Evolutionary conservation across 2,329 filamentous ascomycete species (phyloP), one percentile per base, ranked within the genome.

Genomic region (Drechslerella coelobrocha): DNA sequence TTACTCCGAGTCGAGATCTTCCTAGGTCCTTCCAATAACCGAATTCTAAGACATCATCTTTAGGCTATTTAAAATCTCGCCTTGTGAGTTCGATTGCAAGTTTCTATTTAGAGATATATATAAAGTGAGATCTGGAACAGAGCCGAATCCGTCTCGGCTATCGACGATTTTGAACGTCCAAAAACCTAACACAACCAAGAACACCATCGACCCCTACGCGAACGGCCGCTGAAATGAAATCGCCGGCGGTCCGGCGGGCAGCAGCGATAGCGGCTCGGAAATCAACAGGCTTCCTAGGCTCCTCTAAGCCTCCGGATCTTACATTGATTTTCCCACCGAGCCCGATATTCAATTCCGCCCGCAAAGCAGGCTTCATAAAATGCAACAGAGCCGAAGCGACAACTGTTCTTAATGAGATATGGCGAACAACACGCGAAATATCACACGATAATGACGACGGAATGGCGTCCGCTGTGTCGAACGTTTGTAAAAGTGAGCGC

Each of bases 371-470:
- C 7, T 71, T 59, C 45, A 27, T 71, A 63, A 63, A 63, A 63
- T 71, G 66, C 66, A 71, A 71, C 66, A 71, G 52, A 21, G 53
- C 31, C 14, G 51, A 71, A 39, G 59, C 66, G 23, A 71, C 59
- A 5, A 31, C 27, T 4, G 66, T 63, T 1, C 66, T 71, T 14
- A 14, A 45, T 10, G 54, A 26, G 10, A 51, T 71, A 50, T 71
- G 66, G 66, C 21, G 47, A 19, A 45, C 59, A 63, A 63, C 59
- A 9, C 66, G 43, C 14, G 26, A 23, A 8, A 17, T 23, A 3
- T 50, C 47, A 8, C 43, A 23, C 23, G 52, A 41, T 50, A 52
- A 29, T 23, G 21, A 48, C 21, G 26, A 27, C 7, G 47, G 17
- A 14, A 34, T 45, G 23, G 26, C 47, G 2, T 26, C 53, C 2